Evolutionary conservation across 441 rosid species (phyloP).

Genomic region (Omphalea diandra): DNA sequence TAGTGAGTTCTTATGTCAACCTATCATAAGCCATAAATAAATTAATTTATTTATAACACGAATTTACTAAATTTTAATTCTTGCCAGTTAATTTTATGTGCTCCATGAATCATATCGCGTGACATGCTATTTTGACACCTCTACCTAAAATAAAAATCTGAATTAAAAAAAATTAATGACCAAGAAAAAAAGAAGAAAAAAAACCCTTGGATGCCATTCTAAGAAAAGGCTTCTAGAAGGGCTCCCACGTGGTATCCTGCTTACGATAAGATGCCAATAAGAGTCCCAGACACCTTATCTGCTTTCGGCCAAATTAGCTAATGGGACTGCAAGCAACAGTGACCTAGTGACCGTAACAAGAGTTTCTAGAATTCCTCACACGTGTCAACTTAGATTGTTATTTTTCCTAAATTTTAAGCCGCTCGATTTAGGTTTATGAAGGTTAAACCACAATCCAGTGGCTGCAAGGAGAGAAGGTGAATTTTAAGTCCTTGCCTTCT

Average conservation of each 20-base stretch:
- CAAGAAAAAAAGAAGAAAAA: too few species aligned
- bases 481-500: neutral
- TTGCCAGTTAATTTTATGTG: too few species aligned
- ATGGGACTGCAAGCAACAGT: neutral
- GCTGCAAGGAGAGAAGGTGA: neutral
- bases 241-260: neutral
- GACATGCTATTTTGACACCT: too few species aligned
- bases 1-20: too few species aligned
- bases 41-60: too few species aligned
- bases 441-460: neutral
- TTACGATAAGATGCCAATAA: too few species aligned
- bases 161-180: too few species aligned
- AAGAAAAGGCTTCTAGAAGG: neutral
- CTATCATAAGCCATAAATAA: too few species aligned
- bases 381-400: neutral
- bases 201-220: neutral
- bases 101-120: too few species aligned
- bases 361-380: constrained; percentile 18
- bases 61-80: too few species aligned
- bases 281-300: neutral
- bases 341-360: neutral
- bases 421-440: neutral
- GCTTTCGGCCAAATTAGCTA: neutral
- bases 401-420: neutral
- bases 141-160: too few species aligned